A percentile compares a stretch with the other conserved stretches of the same genome.
Evolutionary conservation across 768 basidiomycete species (phyloP).

Genomic region (Termitomyces titanicus): DNA sequence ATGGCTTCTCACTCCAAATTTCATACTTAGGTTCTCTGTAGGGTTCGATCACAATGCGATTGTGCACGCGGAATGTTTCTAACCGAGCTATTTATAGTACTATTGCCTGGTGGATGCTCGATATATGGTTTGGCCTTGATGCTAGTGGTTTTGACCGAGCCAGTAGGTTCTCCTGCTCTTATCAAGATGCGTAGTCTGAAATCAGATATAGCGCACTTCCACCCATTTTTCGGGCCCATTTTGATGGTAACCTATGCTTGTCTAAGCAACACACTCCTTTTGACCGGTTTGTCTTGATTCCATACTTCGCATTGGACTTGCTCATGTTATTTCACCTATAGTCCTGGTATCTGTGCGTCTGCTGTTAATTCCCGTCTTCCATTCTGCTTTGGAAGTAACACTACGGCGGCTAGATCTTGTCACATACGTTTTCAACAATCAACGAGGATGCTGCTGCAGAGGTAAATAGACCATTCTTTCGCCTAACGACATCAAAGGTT

Average conservation of each 20-base stretch:
- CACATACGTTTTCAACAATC: constrained; percentile 92
- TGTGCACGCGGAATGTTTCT: not conserved
- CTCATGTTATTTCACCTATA: constrained; percentile 20
- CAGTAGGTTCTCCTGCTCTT: constrained; percentile 42
- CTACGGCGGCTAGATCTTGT: constrained; percentile 64
- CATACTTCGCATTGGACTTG: not conserved
- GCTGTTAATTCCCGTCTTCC: not conserved
- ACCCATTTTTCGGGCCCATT: constrained; percentile 86
- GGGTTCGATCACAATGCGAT: not conserved
- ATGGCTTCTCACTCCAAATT: not conserved
- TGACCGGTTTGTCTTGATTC: constrained; percentile 57
- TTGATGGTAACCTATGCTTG: constrained; percentile 90
- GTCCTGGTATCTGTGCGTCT: constrained; percentile 74
- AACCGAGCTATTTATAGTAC: constrained; percentile 11
- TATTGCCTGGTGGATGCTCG: constrained; percentile 96
- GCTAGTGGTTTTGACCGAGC: constrained; percentile 84
- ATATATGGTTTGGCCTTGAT: constrained; percentile 94
- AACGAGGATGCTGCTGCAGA: constrained; percentile 92
- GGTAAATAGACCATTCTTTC: constrained; percentile 39
- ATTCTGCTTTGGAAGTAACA: not conserved
- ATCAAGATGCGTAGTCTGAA: not conserved
- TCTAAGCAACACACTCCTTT: constrained; percentile 85
- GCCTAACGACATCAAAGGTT: not conserved
- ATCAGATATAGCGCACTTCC: constrained; percentile 55
- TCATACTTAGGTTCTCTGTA: not conserved